These are phyloP conservation scores for Aspergillus arachidicola DNA, from an alignment of 2,329 filamentous ascomycete species.

Conservation along the genomic window DNA sequence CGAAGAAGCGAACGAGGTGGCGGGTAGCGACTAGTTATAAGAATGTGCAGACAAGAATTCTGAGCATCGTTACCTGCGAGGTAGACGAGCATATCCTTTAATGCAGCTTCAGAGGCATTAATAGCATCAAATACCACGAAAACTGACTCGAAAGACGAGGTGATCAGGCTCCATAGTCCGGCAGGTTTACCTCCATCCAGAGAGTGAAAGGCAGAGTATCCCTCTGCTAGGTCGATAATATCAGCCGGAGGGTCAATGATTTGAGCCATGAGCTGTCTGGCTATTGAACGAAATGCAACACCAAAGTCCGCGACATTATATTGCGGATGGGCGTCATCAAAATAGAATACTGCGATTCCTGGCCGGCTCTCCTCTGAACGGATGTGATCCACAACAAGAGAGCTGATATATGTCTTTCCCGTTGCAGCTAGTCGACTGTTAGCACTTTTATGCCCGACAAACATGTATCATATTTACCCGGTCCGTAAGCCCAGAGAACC, in stretches of 20 bases:
- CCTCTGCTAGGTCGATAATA: not conserved
- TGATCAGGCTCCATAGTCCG: not conserved
- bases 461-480: not conserved
- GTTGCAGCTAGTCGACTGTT: not conserved
- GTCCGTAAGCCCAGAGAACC: not conserved
- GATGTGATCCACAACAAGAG: not conserved
- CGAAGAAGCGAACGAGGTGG: not conserved
- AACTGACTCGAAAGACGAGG: not conserved
- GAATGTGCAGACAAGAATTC: not conserved
- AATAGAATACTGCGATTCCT: not conserved
- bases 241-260: not conserved
- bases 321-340: not conserved
- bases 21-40: not conserved
- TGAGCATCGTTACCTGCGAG: not conserved
- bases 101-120: not conserved
- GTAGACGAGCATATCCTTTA: not conserved
- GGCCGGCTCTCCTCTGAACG: not conserved
- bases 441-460: not conserved
- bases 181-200: not conserved
- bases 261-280: not conserved
- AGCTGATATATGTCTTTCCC: not conserved
- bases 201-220: not conserved
- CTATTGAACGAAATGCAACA: not conserved
- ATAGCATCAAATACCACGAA: not conserved
- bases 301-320: not conserved